Base-by-base conservation (phyloP, 768 basidiomycete species). In the Amanita fuliginea region DNA sequence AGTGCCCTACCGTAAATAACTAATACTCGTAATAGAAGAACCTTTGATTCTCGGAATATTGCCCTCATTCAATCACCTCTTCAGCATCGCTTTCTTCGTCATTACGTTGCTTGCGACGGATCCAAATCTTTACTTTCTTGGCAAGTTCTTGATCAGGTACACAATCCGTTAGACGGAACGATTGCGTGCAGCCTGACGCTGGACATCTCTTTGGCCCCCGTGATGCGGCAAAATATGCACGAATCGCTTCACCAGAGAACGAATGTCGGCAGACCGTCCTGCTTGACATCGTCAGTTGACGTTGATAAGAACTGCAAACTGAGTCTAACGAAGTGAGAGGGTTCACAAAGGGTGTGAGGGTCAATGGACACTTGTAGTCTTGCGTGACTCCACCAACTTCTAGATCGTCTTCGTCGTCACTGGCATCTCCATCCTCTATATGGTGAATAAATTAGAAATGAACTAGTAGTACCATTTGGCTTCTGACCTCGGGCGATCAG, bases 361-460 rank as follows among this genome's bases (percentile, higher is more conserved):
- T 81, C 44, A 98, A 67, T 2, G 92, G 93, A 56, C 92, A 95
- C 49, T 79, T 83, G 71, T 82, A 90, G 57, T 81, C 82, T 59
- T 88, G 86, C 5, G 81, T 85, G 24, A 82, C 74, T 21, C 90
- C 92, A 46, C 94, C 94, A 44, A 95, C 70, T 64, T 92, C 85
- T 28, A 98, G 64, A 10, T 96, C 94, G 46, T 92, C 87, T 28
- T 94, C 93, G 46, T 50, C 49, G 51, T 87, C 87, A 47, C 84
- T 87, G 26, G 75, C 80, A 54, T 91, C 89, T 8, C 80, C 87
- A 36, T 77, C 72, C 75, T 92, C 91, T 92, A 62, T n/a, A 47
- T 11, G 36, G 13, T 44, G 16, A 26, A 30, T 45, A 13, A 43
- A 32, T 18, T 50, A 33, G 35, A 9, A 36, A 9, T 37, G 35